Conservation (phyloP, 495 filamentous ascomycete species). For the Aspergillus nidulans region DNA sequence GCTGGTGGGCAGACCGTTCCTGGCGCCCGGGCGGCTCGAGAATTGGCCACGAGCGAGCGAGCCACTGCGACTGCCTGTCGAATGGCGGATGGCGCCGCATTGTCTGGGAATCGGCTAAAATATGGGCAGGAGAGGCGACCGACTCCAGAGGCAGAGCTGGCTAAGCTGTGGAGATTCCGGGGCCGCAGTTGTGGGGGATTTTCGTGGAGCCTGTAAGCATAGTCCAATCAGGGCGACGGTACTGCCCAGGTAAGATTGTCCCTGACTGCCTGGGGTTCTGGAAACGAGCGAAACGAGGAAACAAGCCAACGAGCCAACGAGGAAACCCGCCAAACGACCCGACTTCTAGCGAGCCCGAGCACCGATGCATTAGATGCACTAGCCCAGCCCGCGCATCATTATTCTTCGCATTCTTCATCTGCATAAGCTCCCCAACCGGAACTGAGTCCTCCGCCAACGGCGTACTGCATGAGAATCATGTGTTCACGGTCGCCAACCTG, state of each 20-base stretch:
- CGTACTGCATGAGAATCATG: background rate
- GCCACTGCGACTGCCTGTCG: background rate
- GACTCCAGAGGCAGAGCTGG: slow-evolving; percentile 9
- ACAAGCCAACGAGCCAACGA: no score
- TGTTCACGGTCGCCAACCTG: background rate
- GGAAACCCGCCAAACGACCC: no score
- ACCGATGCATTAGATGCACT: background rate
- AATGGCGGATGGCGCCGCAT: slow-evolving; percentile 20
- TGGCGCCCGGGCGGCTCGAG: background rate
- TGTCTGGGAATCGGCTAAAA: slow-evolving; percentile 4
- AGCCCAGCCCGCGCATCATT: background rate
- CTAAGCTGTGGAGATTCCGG: slow-evolving; percentile 21
- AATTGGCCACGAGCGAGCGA: background rate
- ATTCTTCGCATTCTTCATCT: background rate
- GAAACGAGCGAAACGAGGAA: background rate
- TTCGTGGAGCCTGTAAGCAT: slow-evolving; percentile 14
- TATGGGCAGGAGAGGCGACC: background rate
- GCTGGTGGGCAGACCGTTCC: slow-evolving; percentile 7
- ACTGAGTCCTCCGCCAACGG: background rate
- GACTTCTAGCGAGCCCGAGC: no score
- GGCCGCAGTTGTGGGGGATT: slow-evolving; percentile 24
- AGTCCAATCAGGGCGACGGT: background rate
- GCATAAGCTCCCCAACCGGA: background rate
- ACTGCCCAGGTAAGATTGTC: background rate
- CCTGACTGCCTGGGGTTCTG: background rate